Base-by-base conservation (phyloP, 1,284 basidiomycete genomes). In the Trametes sp. region DNA sequence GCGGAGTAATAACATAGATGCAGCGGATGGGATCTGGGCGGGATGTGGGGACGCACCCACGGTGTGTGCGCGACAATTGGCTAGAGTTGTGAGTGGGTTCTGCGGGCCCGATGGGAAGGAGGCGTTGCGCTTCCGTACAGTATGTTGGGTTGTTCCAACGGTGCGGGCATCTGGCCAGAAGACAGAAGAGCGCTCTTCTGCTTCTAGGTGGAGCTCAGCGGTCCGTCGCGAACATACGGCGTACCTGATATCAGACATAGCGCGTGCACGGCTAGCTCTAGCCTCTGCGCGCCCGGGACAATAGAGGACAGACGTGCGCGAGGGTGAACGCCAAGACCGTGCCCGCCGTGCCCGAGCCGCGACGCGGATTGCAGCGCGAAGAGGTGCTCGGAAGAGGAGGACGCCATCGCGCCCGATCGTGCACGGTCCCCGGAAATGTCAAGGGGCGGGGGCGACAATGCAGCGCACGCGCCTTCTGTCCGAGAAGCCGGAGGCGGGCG, bases 391-490 rank as follows among this genome's bases (percentile, higher is more conserved):
- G 16, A 36, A 16, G 35, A 53, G 16, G 38, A 14, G 19, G 7
- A 41, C 57, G 38, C 16, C 19, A 35, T 24, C 42, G 28, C 36
- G 52, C 42, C 59, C 59, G 59, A 54, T 49, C 54, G 36, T 49
- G 59, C 45, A 50, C 52, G 59, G 59, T 54, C 45, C 59, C 59
- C 59, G 51, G 36, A 41, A 19, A 41, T 42, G 58, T 50, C 59
- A 50, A 26, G 19, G 13, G 36, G 33, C 46, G 46, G 38, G 45
- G 52, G 28, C 11, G n/a, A 13, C 45, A 46, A 28, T 26, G 31
- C 38, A 54, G 36, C 35, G 26, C 42, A 46, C 19, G 4, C 52
- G 33, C 13, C 35, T 59, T 54, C 52, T 48, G 14, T 54, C 58
- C 51, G 58, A 54, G 58, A 45, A 38, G 33, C 35, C 51, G 52